Conservation (phyloP, 2,329 filamentous ascomycete genomes). For the Colletotrichum scovillei region DNA sequence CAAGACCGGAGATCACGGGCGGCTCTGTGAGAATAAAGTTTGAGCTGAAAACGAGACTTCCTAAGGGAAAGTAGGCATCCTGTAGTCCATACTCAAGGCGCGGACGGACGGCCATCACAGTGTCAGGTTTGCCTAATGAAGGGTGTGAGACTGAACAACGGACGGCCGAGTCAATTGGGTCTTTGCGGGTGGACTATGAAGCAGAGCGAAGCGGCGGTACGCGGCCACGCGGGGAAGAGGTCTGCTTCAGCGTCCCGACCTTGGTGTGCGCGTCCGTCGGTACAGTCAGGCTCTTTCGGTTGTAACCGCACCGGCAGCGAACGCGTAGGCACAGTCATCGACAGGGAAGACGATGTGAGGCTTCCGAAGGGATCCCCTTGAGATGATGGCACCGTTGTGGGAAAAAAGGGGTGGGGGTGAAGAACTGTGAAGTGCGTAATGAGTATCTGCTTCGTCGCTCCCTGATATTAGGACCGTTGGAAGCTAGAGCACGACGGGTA, state of each 20-base stretch:
- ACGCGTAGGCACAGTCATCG: not conserved
- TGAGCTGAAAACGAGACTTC: conserved; percentile 2
- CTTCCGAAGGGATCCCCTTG: conserved; percentile 14
- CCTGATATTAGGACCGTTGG: not conserved
- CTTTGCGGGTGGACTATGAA: not conserved
- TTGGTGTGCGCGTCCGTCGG: not conserved
- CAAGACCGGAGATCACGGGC: conserved; percentile 14
- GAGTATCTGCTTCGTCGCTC: not conserved
- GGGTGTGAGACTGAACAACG: not conserved
- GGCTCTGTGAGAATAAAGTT: conserved; percentile 1
- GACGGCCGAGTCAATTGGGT: conserved; percentile 6
- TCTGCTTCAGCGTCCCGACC: not conserved
- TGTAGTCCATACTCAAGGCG: not conserved
- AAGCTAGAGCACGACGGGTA: not conserved
- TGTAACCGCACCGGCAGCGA: not conserved
- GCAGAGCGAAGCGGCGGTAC: conserved; percentile 3
- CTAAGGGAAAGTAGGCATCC: not conserved
- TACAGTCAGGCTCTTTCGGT: not conserved
- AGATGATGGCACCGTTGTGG: not conserved
- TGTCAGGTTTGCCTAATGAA: conserved; percentile 7
- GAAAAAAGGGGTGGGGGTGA: not conserved
- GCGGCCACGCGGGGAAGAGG: conserved; percentile 1
- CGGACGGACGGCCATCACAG: conserved; percentile 12
- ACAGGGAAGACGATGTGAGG: not conserved
- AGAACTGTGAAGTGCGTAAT: not conserved